Percentiles rank a stretch among this genome's conserved stretches.
Conservation (phyloP, 257 asterid genomes). For the Jacaranda copaia region DNA sequence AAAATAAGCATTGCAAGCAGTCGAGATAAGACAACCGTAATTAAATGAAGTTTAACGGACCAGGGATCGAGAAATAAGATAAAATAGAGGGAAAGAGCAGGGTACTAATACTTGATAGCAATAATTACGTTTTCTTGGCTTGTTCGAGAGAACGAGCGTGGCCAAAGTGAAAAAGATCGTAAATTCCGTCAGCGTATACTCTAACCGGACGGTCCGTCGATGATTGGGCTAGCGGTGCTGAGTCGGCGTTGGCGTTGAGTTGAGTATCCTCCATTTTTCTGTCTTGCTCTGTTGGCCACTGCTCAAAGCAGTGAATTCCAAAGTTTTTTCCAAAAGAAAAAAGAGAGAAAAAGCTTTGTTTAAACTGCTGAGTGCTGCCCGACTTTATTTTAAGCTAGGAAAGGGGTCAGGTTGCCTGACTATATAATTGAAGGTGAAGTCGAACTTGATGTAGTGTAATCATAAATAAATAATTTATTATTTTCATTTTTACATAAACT, state of each 20-base stretch:
- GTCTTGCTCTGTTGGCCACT: background rate
- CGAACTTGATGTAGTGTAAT: no score
- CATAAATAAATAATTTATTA: no score
- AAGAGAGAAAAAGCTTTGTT: no score
- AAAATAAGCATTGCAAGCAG: background rate
- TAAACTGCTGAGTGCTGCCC: no score
- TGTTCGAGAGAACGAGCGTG: constrained; percentile 95
- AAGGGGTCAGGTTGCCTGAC: no score
- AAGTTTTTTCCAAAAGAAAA: no score
- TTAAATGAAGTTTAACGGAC: background rate
- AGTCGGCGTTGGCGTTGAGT: constrained; percentile 25
- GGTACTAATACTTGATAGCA: background rate
- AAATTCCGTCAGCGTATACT: constrained; percentile 84
- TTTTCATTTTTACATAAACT: no score
- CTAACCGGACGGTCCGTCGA: constrained; percentile 64
- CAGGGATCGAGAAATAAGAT: no score
- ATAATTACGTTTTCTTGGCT: constrained; percentile 66
- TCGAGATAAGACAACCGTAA: background rate
- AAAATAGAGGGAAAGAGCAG: background rate
- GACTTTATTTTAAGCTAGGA: no score
- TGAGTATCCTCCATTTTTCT: background rate
- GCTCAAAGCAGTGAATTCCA: background rate
- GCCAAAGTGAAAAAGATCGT: constrained; percentile 89
- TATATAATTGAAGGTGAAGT: no score
- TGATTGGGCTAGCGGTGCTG: constrained; percentile 29